Evolutionary conservation across 2,329 filamentous ascomycete genomes (phyloP).

Genomic region (Aspergillus fumigatiaffinis): DNA sequence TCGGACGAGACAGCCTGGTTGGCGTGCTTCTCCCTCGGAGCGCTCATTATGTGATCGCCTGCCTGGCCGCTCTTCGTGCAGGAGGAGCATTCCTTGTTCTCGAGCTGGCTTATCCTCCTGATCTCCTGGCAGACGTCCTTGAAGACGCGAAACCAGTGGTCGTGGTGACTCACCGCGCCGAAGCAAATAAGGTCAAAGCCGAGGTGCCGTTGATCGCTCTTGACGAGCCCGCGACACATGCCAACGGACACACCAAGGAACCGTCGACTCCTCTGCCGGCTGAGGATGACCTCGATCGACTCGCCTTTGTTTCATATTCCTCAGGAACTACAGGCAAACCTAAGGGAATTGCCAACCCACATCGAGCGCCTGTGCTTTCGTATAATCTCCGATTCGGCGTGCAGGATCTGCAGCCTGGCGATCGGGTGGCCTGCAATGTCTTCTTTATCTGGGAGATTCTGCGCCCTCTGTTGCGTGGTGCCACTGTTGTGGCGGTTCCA

Average conservation of each 20-base stretch:
- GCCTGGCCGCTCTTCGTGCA: slow-evolving; percentile 70
- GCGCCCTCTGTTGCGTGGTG: slow-evolving; percentile 69
- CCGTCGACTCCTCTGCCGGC: slow-evolving; percentile 51
- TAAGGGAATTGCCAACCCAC: slow-evolving; percentile 79
- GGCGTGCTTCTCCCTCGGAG: slow-evolving; percentile 72
- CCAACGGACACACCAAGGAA: slow-evolving; percentile 41
- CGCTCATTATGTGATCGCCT: slow-evolving; percentile 75
- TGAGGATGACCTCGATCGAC: slow-evolving; percentile 66
- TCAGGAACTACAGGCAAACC: slow-evolving; percentile 73
- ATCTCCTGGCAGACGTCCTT: slow-evolving; percentile 69
- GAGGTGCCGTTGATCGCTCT: slow-evolving; percentile 60
- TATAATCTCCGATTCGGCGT: slow-evolving; percentile 69
- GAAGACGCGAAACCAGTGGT: slow-evolving; percentile 70
- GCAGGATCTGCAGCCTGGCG: slow-evolving; percentile 65
- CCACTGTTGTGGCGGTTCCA: slow-evolving; percentile 70
- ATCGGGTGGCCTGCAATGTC: slow-evolving; percentile 81
- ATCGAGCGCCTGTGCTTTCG: slow-evolving; percentile 68
- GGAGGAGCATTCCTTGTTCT: slow-evolving; percentile 78
- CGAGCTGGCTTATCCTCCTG: slow-evolving; percentile 73
- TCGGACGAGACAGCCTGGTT: slow-evolving; percentile 69
- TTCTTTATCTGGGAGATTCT: slow-evolving; percentile 86
- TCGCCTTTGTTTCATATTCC: slow-evolving; percentile 78
- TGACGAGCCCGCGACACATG: slow-evolving; percentile 44
- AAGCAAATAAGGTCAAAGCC: slow-evolving; percentile 62
- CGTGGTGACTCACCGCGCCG: slow-evolving; percentile 63